Conservation (phyloP, 768 basidiomycete genomes). For the Cubamyces sp. region DNA sequence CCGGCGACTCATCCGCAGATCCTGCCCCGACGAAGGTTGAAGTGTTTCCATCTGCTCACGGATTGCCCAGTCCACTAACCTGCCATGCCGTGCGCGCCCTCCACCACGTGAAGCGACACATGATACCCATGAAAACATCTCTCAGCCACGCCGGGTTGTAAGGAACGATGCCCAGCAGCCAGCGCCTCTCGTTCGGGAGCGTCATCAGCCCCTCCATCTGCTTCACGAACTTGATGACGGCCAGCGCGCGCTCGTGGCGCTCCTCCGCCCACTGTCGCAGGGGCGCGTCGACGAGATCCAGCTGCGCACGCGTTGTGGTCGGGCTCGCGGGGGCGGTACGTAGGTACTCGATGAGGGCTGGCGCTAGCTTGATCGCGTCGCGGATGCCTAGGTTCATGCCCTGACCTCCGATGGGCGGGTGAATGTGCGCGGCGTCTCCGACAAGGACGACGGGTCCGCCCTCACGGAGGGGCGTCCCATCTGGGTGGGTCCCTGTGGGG, state of each 20-base stretch:
- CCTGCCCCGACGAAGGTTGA: no score
- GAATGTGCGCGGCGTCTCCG: conserved; percentile 57
- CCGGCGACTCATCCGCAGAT: no score
- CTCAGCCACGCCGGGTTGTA: conserved; percentile 34
- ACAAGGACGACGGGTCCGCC: conserved; percentile 35
- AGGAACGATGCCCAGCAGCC: conserved; percentile 29
- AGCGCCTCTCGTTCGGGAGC: conserved; percentile 28
- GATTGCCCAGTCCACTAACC: conserved; percentile 36
- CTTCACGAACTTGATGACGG: conserved; percentile 48
- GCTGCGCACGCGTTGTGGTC: conserved; percentile 10
- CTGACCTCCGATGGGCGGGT: conserved; percentile 58
- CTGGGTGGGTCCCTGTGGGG: conserved; percentile 11
- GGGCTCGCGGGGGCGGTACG: not conserved
- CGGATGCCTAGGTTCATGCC: conserved; percentile 62
- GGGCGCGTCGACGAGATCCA: conserved; percentile 32
- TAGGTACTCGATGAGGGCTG: conserved; percentile 46
- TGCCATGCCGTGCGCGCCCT: conserved; percentile 30
- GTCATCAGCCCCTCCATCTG: conserved; percentile 33
- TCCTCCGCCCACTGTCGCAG: conserved; percentile 40
- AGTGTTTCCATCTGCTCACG: conserved; percentile 20
- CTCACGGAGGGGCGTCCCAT: not conserved
- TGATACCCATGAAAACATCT: conserved; percentile 29
- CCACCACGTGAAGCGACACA: conserved; percentile 29
- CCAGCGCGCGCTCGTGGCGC: conserved; percentile 44
- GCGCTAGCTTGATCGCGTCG: conserved; percentile 52